Conservation (phyloP, 306 rosid species). For the Pyrus betulifolia region DNA sequence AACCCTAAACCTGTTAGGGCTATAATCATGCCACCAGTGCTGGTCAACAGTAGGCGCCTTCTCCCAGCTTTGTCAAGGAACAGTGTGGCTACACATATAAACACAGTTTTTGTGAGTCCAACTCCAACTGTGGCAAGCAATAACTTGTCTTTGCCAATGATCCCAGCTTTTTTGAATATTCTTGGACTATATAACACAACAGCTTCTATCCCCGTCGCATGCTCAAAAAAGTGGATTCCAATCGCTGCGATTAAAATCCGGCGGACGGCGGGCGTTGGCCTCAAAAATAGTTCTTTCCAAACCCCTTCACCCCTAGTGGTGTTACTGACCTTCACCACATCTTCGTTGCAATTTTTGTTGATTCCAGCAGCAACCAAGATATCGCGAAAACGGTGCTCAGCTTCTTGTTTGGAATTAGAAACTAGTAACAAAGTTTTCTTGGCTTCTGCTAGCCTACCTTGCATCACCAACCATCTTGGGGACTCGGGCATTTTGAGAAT, state of each 20-base stretch:
- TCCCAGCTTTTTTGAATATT: constrained; percentile 68
- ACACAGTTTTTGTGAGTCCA: constrained; percentile 45
- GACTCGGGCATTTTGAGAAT: constrained; percentile 75
- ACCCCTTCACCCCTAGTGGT: constrained; percentile 29
- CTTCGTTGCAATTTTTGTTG: constrained; percentile 23
- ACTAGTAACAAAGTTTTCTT: constrained; percentile 29
- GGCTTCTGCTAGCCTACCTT: constrained; percentile 51
- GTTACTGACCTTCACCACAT: neutral
- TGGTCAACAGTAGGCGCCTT: constrained; percentile 37
- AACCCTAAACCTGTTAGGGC: constrained; percentile 40
- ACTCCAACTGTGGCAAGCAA: constrained; percentile 63
- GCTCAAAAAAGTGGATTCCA: constrained; percentile 77
- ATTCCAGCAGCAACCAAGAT: constrained; percentile 55
- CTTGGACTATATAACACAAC: constrained; percentile 72
- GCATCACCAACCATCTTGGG: constrained; percentile 80
- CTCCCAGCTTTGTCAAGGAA: constrained; percentile 62
- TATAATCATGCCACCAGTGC: constrained; percentile 45
- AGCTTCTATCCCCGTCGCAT: constrained; percentile 77
- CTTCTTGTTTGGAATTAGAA: constrained; percentile 47
- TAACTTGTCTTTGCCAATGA: constrained; percentile 45
- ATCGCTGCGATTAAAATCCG: constrained; percentile 55
- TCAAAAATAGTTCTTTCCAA: constrained; percentile 55
- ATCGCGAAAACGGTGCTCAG: constrained; percentile 40
- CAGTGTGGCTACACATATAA: constrained; percentile 39
- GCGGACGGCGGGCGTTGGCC: constrained; percentile 53